Evolutionary conservation across 2,329 filamentous ascomycete species (phyloP), one percentile per base, ranked within the genome.

Genomic region (Colletotrichum limetticola): DNA sequence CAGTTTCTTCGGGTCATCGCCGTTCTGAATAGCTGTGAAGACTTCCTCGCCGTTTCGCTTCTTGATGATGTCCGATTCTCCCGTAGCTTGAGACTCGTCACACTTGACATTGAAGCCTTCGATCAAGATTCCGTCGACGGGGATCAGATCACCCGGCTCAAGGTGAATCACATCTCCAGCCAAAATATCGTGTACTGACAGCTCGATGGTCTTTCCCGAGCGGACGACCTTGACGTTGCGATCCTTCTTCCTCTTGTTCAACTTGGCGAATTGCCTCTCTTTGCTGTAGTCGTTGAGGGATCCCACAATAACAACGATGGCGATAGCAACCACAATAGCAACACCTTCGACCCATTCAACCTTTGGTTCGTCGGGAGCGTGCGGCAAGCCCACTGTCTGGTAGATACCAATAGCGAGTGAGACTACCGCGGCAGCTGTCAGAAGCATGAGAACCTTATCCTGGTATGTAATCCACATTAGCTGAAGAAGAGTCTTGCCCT

Each of bases 381-480:
- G 91, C 4, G 86, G 76, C 24, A 84, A 84, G 14, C 92, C 92
- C 79, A 94, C 92, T 0, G 92, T 93, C 80, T 95, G 92, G 80
- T 95, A 95, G 0, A 95, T 85, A 60, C 93, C 93, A 55, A 95
- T 88, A 5, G 91, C 92, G 56, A 95, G 86, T 57, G 93, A 95
- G 62, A 95, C 90, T 49, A 91, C 86, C 4, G 93, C 93, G 56
- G 93, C 93, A 61, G 89, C 85, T 0, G 92, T 93, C 67, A 95
- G 85, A 6, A 95, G 85, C 71, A 94, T 93, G 58, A 95, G 84
- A 4, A 95, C 92, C 80, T 95, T 95, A 86, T 95, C 93, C 82
- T 95, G 94, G 80, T 94, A 94, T 0, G 93, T 94, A 77, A 95
- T 93, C 93, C 93, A 95, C 82, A 94, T 93, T 55, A 95, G 85